A percentile compares a stretch with the other conserved stretches of the same genome.
Evolutionary conservation across 2,329 filamentous ascomycete species (phyloP).

Genomic region (Ophiostoma piceae): DNA sequence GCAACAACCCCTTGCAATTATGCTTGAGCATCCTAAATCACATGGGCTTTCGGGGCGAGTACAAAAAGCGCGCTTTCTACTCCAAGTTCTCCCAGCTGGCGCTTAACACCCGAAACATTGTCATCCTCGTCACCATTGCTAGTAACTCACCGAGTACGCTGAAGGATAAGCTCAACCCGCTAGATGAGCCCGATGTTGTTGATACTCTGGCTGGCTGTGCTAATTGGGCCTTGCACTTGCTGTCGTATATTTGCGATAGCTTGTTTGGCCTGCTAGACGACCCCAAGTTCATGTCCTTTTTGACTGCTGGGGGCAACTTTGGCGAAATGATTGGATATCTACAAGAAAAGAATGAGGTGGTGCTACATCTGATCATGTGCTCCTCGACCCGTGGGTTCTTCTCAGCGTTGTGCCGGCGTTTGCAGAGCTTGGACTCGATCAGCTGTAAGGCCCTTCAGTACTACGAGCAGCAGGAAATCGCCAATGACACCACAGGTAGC

Average conservation of each 20-base stretch:
- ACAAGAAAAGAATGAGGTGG: constrained; percentile 50
- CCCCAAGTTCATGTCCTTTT: constrained; percentile 45
- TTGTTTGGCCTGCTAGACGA: constrained; percentile 54
- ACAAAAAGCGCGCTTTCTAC: constrained; percentile 55
- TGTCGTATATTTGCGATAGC: constrained; percentile 57
- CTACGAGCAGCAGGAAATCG: constrained; percentile 40
- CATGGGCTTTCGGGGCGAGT: constrained; percentile 65
- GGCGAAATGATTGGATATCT: constrained; percentile 49
- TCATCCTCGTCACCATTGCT: constrained; percentile 60
- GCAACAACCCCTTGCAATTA: constrained; percentile 67
- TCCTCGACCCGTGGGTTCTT: constrained; percentile 70
- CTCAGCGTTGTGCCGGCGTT: constrained; percentile 60
- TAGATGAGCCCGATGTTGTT: constrained; percentile 70
- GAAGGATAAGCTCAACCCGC: constrained; percentile 52
- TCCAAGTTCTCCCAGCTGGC: constrained; percentile 71
- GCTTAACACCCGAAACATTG: constrained; percentile 67
- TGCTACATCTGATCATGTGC: constrained; percentile 62
- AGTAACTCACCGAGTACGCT: constrained; percentile 51
- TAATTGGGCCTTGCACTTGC: constrained; percentile 70
- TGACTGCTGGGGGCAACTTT: constrained; percentile 41
- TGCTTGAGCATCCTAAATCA: constrained; percentile 75
- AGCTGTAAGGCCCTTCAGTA: constrained; percentile 47
- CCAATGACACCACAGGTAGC: not conserved
- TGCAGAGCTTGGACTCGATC: constrained; percentile 52
- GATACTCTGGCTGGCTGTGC: constrained; percentile 67